Evolutionary conservation across 2,329 filamentous ascomycete genomes (phyloP).

Genomic region (Sporothrix mexicana): DNA sequence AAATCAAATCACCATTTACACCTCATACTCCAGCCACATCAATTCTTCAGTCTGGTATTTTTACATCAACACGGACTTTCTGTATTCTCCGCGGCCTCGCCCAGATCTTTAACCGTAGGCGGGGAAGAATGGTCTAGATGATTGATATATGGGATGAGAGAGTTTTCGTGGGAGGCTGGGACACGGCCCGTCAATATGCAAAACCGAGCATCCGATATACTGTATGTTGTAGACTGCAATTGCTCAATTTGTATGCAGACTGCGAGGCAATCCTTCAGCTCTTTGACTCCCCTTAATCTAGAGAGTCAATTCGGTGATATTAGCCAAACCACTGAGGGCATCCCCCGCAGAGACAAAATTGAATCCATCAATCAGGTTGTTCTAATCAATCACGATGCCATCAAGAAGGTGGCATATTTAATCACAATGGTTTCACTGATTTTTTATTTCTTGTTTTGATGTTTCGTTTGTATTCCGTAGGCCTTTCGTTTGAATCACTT

Average conservation of each 20-base stretch:
- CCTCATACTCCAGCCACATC: neutral
- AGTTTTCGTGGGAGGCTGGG: neutral
- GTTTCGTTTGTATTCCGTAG: too few relatives aligned
- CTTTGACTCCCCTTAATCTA: neutral
- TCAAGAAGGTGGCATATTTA: too few relatives aligned
- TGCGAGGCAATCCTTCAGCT: neutral
- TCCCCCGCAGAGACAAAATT: too few relatives aligned
- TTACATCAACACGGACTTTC: neutral
- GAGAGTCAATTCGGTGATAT: too few relatives aligned
- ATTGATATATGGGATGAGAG: neutral
- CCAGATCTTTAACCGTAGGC: neutral
- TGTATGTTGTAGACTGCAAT: neutral
- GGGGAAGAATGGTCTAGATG: neutral
- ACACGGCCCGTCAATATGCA: slow-evolving; percentile 18
- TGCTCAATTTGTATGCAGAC: neutral
- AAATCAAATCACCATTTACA: neutral
- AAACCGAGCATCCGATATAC: neutral
- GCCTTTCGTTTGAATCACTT: too few relatives aligned
- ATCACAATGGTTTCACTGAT: too few relatives aligned
- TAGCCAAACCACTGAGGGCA: too few relatives aligned
- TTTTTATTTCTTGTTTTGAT: too few relatives aligned
- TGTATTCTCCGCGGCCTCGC: too few relatives aligned
- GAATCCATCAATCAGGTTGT: too few relatives aligned
- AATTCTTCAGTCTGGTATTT: neutral
- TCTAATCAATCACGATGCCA: too few relatives aligned